A percentile compares a stretch with the other conserved stretches of the same genome.
Evolutionary conservation across 2,329 filamentous ascomycete species (phyloP).

Genomic region (Exophiala lecanii-corni): DNA sequence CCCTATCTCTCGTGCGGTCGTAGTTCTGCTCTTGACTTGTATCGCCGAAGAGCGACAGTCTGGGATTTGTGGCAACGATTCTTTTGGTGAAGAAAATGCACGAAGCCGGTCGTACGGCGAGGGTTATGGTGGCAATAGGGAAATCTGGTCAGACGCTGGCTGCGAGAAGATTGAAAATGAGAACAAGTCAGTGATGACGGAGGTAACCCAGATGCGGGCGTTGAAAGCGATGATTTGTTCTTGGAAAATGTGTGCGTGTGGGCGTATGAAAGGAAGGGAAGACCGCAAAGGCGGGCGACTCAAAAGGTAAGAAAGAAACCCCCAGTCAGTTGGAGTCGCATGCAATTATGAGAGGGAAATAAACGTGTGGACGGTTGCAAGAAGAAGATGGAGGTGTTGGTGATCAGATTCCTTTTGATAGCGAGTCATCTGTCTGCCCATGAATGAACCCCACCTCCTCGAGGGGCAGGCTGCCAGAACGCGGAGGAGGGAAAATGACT

Average conservation of each 20-base stretch:
- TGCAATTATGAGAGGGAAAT: neutral
- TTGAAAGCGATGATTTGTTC: slow-evolving; percentile 16
- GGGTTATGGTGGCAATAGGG: slow-evolving; percentile 3
- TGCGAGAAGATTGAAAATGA: slow-evolving; percentile 2
- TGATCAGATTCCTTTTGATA: slow-evolving; percentile 14
- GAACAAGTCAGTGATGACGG: neutral
- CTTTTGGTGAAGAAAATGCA: slow-evolving; percentile 11
- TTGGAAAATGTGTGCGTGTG: slow-evolving; percentile 9
- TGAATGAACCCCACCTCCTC: no score
- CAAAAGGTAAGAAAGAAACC: slow-evolving; percentile 3
- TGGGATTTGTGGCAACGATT: slow-evolving; percentile 13
- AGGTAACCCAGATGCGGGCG: slow-evolving; percentile 6
- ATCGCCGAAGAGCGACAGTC: no score
- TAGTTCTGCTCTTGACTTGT: no score
- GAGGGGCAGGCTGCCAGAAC: no score
- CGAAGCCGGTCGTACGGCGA: slow-evolving; percentile 16
- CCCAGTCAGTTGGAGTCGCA: neutral
- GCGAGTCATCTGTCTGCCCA: no score
- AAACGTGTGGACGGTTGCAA: slow-evolving; percentile 2
- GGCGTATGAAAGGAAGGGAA: slow-evolving; percentile 12
- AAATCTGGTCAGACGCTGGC: slow-evolving; percentile 4
- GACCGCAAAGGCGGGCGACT: slow-evolving; percentile 9
- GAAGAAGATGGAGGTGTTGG: slow-evolving; percentile 8
- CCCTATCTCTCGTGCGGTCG: no score
- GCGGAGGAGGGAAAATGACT: no score